These are phyloP conservation scores for Thyridium curvatum DNA, from an alignment of 2,329 filamentous ascomycete genomes.

Conservation along the genomic window DNA sequence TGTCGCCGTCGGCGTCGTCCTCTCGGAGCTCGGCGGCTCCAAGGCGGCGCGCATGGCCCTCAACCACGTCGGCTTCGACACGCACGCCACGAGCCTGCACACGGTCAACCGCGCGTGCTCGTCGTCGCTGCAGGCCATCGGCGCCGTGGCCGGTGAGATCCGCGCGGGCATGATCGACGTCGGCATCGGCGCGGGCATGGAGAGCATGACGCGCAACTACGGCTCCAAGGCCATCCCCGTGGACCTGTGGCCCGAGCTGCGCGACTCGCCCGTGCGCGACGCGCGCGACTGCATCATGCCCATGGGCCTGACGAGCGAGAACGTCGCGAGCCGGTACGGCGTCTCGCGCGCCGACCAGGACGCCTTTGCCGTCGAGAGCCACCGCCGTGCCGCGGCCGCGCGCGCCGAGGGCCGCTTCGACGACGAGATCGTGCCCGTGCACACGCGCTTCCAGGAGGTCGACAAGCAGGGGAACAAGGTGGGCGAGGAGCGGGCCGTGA, in stretches of 20 bases:
- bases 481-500: conserved; percentile 53
- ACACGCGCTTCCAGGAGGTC: conserved; percentile 59
- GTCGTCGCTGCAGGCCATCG: conserved; percentile 71
- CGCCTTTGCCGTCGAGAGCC: conserved; percentile 69
- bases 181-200: conserved; percentile 85
- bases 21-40: conserved; percentile 82
- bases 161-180: conserved; percentile 64
- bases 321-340: conserved; percentile 72
- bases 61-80: conserved; percentile 73
- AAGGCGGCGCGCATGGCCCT: conserved; percentile 91
- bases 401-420: conserved; percentile 66
- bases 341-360: conserved; percentile 75
- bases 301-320: conserved; percentile 89
- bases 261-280: conserved; percentile 57
- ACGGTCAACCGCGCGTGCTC: conserved; percentile 87
- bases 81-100: conserved; percentile 63
- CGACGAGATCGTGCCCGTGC: conserved; percentile 73
- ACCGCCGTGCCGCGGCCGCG: conserved; percentile 66
- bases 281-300: conserved; percentile 85
- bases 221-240: conserved; percentile 77
- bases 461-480: conserved; percentile 53
- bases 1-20: conserved; percentile 79
- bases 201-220: conserved; percentile 94
- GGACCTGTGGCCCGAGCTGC: conserved; percentile 70
- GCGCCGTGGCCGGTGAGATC: conserved; percentile 68